A percentile compares a stretch with the other conserved stretches of the same genome.
Evolutionary conservation across 495 filamentous ascomycete species (phyloP).

Genomic region (Annulohypoxylon stygium): DNA sequence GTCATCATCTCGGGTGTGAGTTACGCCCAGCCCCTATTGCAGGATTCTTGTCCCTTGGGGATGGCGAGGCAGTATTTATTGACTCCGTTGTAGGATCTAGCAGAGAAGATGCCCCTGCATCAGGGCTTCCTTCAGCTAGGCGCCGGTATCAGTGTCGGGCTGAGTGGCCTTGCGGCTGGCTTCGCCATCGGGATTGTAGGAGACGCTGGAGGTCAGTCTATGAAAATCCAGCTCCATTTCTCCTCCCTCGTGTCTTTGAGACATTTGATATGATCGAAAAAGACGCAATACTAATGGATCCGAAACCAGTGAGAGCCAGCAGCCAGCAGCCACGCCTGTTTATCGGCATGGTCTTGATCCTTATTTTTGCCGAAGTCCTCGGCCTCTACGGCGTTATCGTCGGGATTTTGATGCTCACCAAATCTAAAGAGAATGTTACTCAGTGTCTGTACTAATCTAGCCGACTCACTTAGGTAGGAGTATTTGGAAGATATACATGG

Average conservation of each 20-base stretch:
- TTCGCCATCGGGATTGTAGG: constrained; percentile 94
- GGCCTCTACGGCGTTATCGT: constrained; percentile 73
- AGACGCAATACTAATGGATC: constrained; percentile 7
- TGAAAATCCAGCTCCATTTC: neutral
- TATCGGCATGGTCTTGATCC: constrained; percentile 92
- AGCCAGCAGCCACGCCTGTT: constrained; percentile 91
- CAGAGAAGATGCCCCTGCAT: constrained; percentile 62
- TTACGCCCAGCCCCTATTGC: neutral
- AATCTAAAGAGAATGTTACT: constrained; percentile 52
- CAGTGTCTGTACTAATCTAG: constrained; percentile 49
- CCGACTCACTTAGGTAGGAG: neutral
- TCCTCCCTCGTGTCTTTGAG: neutral
- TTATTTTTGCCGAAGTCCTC: constrained; percentile 94
- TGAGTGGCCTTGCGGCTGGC: constrained; percentile 79
- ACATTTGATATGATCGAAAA: neutral
- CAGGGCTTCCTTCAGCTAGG: constrained; percentile 62
- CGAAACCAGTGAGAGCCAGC: constrained; percentile 75
- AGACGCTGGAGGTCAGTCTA: constrained; percentile 73
- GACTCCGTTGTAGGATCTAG: constrained; percentile 39
- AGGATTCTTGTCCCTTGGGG: neutral
- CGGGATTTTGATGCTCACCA: constrained; percentile 58
- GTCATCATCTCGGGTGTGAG: constrained; percentile 60
- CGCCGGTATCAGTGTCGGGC: constrained; percentile 61
- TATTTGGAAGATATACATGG: neutral
- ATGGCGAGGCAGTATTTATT: neutral